Percentiles rank a stretch among this genome's conserved stretches.
Conservation (phyloP, 129 eudicot genomes). For the Cynara cardunculus region DNA sequence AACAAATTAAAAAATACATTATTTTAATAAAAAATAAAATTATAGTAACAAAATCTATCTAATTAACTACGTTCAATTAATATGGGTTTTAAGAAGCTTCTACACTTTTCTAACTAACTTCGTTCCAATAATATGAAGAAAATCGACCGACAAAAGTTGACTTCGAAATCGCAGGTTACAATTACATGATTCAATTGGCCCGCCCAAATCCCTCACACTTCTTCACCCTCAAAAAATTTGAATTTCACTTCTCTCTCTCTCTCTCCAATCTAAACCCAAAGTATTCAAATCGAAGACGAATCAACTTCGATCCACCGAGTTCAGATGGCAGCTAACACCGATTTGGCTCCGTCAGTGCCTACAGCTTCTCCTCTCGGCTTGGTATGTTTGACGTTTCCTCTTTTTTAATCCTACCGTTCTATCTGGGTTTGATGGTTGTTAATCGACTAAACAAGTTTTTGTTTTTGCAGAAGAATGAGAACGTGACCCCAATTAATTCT, state of each 20-base stretch:
- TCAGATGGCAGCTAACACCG: conserved; percentile 29
- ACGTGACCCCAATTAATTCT: conserved; percentile 53
- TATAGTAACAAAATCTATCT: too few species aligned
- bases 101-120: neutral
- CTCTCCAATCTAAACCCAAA: neutral
- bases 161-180: neutral
- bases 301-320: conserved; percentile 10
- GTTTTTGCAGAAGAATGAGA: conserved; percentile 63
- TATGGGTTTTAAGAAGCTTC: neutral
- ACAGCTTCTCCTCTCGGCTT: neutral
- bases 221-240: conserved; percentile 4
- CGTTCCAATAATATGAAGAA: neutral
- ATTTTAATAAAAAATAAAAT: too few species aligned
- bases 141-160: conserved; percentile 9
- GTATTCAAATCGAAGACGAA: neutral
- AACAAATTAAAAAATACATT: too few species aligned
- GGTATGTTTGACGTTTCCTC: neutral
- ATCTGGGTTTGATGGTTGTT: neutral
- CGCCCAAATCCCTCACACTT: conserved; percentile 18
- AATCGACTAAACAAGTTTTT: neutral
- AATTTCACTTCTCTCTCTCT: conserved; percentile 8
- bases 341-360: conserved; percentile 10
- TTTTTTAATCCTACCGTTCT: neutral
- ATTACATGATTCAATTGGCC: neutral
- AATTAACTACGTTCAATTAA: too few species aligned